These are phyloP conservation scores for Neospermospora avenae DNA, from an alignment of 2,329 filamentous ascomycete genomes.

Conservation along the genomic window DNA sequence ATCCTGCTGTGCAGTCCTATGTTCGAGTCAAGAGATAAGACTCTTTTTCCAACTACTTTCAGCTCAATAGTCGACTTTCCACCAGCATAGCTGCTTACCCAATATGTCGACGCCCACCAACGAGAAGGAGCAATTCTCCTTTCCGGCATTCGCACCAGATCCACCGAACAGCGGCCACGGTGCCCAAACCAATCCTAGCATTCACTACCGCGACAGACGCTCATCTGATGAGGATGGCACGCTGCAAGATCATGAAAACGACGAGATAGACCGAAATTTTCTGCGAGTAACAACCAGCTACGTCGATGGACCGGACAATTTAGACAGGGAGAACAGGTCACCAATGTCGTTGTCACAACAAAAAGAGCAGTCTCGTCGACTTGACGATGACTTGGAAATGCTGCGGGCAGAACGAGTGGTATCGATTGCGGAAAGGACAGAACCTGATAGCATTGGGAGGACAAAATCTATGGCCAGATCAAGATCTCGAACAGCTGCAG, in stretches of 20 bases:
- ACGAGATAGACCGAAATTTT: conserved; percentile 39
- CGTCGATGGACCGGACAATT: conserved; percentile 31
- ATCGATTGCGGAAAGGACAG: conserved; percentile 24
- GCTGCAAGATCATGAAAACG: conserved; percentile 24
- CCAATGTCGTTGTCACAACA: conserved; percentile 50
- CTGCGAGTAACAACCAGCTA: conserved; percentile 47
- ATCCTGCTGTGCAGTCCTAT: conserved; percentile 1
- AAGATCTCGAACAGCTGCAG: conserved; percentile 50
- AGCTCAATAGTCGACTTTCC: neutral
- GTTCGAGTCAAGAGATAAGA: neutral
- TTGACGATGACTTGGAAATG: conserved; percentile 65
- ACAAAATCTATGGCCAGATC: conserved; percentile 38
- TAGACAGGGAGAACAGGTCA: conserved; percentile 22
- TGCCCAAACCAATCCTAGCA: neutral
- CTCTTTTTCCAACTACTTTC: neutral
- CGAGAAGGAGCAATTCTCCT: conserved; percentile 34
- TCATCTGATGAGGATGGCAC: conserved; percentile 36
- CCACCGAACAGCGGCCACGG: conserved; percentile 4
- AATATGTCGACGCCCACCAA: conserved; percentile 31
- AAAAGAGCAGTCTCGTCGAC: conserved; percentile 56
- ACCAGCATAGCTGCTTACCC: neutral
- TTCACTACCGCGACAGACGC: conserved; percentile 12
- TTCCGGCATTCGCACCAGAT: conserved; percentile 31
- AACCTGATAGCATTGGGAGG: conserved; percentile 35
- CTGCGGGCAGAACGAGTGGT: conserved; percentile 62